A percentile compares a stretch with the other conserved stretches of the same genome.
Evolutionary conservation across 1,284 basidiomycete genomes (phyloP).

Genomic region (Vanrija humicola): DNA sequence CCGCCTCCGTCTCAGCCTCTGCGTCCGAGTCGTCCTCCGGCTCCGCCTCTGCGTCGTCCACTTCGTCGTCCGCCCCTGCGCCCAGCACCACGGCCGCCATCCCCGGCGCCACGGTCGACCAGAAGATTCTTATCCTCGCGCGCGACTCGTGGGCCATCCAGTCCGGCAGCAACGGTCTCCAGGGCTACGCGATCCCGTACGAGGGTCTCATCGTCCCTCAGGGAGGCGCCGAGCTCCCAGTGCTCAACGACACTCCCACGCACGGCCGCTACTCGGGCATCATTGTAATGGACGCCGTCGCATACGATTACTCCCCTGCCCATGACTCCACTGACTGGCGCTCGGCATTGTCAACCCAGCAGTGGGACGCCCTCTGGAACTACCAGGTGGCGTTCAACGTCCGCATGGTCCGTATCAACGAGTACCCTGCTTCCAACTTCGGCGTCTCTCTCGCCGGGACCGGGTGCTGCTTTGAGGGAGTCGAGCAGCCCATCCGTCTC

Average conservation of each 20-base stretch:
- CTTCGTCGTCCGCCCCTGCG: too few species aligned
- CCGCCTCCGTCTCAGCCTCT: neutral
- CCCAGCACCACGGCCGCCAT: neutral
- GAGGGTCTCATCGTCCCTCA: neutral
- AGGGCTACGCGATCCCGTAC: slow-evolving; percentile 7
- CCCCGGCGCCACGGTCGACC: slow-evolving; percentile 4
- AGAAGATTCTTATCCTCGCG: slow-evolving; percentile 3
- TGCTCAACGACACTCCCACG: neutral
- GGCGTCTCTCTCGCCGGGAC: neutral
- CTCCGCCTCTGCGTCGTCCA: neutral
- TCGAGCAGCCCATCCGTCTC: slow-evolving; percentile 2
- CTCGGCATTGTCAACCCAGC: slow-evolving; percentile 1
- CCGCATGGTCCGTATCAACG: slow-evolving; percentile 12
- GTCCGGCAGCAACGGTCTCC: neutral
- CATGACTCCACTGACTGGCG: neutral
- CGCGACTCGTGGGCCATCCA: neutral
- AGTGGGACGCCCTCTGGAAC: slow-evolving; percentile 1
- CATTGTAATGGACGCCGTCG: slow-evolving; percentile 2
- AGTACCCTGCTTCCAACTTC: slow-evolving; percentile 3
- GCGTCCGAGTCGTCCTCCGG: neutral
- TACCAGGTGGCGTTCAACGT: slow-evolving; percentile 4
- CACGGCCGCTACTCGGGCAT: slow-evolving; percentile 8
- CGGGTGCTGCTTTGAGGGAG: neutral
- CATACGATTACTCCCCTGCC: neutral
- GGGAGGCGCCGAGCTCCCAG: neutral